phyloP scores from a whole-genome alignment of 169 alveolate species.

The Theileria annulata region DNA sequence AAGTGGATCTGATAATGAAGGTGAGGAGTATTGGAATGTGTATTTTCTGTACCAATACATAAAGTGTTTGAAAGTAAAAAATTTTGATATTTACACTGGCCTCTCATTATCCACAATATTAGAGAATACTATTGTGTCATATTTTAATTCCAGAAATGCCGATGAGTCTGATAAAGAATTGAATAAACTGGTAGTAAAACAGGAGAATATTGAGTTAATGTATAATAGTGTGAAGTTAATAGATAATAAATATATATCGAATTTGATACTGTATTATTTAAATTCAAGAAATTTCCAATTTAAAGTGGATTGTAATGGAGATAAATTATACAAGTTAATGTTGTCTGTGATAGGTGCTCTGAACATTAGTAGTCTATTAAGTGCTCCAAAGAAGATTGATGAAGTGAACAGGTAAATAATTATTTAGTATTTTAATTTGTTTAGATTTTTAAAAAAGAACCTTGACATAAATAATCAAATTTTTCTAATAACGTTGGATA shows the following conservation, averaged over 20 bases:
- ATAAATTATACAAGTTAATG: background rate
- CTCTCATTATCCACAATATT: too few relatives aligned
- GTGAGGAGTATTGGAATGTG: background rate
- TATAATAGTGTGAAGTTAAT: background rate
- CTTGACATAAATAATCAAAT: too few relatives aligned
- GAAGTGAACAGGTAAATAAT: background rate
- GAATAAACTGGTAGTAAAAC: too few relatives aligned
- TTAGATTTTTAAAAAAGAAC: background rate
- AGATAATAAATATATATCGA: background rate
- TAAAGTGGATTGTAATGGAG: background rate
- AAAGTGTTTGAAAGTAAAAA: background rate
- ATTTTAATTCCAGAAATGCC: too few relatives aligned
- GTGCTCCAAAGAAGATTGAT: background rate
- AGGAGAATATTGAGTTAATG: background rate
- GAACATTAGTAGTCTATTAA: background rate
- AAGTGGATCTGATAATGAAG: background rate
- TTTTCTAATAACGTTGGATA: too few relatives aligned
- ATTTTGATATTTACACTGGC: background rate
- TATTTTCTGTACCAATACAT: background rate
- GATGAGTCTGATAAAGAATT: too few relatives aligned
- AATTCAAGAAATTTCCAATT: background rate
- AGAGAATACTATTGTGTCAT: too few relatives aligned
- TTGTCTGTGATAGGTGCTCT: background rate
- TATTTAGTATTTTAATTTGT: background rate
- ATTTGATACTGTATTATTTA: background rate